These are phyloP conservation scores for Exophiala viscosa DNA, from an alignment of 2,329 filamentous ascomycete genomes.

Conservation along the genomic window DNA sequence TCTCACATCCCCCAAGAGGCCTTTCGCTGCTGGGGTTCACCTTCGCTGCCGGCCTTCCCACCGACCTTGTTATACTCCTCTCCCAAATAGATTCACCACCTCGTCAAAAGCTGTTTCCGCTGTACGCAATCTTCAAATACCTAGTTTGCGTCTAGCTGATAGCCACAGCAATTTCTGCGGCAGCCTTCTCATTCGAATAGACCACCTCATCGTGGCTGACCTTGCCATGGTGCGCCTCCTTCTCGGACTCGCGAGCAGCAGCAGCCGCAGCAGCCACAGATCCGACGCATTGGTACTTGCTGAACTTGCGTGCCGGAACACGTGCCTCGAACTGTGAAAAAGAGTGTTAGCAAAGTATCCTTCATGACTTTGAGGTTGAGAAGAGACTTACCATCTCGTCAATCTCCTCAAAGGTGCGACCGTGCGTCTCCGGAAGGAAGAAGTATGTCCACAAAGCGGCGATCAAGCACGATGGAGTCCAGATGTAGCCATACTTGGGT, in stretches of 20 bases:
- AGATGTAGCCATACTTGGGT: conserved; percentile 57
- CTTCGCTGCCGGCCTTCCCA: background rate
- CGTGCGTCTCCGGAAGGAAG: conserved; percentile 54
- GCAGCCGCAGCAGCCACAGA: conserved; percentile 23
- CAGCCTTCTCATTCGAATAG: conserved; percentile 42
- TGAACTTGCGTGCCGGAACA: conserved; percentile 37
- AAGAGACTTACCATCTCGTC: conserved; percentile 27
- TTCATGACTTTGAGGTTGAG: background rate
- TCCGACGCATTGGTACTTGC: conserved; percentile 36
- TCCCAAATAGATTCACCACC: too few species aligned
- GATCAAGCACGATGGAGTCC: conserved; percentile 34
- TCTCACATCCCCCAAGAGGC: background rate
- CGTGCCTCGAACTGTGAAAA: conserved; percentile 36
- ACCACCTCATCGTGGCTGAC: conserved; percentile 19
- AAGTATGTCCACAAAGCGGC: conserved; percentile 20
- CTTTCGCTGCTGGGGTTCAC: background rate
- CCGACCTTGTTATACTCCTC: background rate
- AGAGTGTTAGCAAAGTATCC: conserved; percentile 1
- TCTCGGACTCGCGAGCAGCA: conserved; percentile 18
- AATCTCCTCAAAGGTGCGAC: conserved; percentile 32
- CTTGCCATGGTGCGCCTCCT: conserved; percentile 7
- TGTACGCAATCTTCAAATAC: background rate
- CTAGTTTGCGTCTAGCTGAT: conserved; percentile 4
- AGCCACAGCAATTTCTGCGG: conserved; percentile 26
- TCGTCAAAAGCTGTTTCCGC: background rate